Evolutionary conservation across 495 filamentous ascomycete genomes (phyloP).

Genomic region (Aspergillus carlsbadensis): DNA sequence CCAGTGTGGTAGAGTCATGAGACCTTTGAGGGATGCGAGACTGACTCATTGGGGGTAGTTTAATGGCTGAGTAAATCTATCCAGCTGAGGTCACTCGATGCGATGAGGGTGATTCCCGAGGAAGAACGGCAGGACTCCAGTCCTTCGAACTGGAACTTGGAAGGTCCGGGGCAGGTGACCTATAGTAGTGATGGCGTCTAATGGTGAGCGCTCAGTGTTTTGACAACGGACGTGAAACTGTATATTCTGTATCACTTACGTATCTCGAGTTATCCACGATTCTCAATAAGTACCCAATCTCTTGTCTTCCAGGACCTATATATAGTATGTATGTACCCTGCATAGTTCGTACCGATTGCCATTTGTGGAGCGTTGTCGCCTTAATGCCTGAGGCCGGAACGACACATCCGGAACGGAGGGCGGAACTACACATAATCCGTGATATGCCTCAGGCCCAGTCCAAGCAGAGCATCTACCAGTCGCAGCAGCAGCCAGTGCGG

Average conservation of each 20-base stretch:
- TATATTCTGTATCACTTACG: neutral
- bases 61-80: neutral
- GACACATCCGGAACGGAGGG: neutral
- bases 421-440: constrained; percentile 18
- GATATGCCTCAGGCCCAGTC: constrained; percentile 22
- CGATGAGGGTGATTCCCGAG: no score
- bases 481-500: constrained; percentile 30
- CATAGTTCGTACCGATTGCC: constrained; percentile 1
- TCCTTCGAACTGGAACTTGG: neutral
- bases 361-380: neutral
- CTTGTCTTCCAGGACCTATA: no score
- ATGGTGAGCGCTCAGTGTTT: neutral
- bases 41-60: neutral
- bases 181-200: neutral
- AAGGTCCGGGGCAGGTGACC: constrained; percentile 8
- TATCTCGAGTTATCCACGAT: neutral
- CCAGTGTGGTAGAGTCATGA: constrained; percentile 13
- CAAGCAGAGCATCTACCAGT: no score
- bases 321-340: neutral
- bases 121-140: no score
- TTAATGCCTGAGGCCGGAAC: constrained; percentile 4
- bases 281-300: no score
- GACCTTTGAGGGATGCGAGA: constrained; percentile 4
- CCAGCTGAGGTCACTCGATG: no score
- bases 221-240: no score